Evolutionary conservation across 371 early-diverging fungal genomes (phyloP).

Genomic region (Dinochytrium kinnereticum): DNA sequence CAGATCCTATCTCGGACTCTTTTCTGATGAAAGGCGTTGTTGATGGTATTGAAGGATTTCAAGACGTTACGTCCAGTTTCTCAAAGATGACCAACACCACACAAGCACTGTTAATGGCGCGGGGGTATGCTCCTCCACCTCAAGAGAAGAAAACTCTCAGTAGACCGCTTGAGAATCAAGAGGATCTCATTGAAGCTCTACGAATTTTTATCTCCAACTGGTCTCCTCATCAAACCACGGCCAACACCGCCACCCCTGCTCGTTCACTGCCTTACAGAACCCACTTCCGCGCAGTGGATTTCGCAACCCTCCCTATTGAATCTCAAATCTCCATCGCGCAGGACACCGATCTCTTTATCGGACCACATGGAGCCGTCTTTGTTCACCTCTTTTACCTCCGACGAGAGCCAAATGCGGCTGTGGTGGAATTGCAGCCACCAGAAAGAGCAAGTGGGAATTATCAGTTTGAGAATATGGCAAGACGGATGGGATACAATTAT

Average conservation of each 20-base stretch:
- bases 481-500: constrained; percentile 6
- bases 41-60: neutral
- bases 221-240: neutral
- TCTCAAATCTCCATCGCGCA: constrained; percentile 28
- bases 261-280: too few relatives aligned
- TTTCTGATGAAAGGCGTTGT: neutral
- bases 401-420: neutral
- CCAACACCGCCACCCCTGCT: neutral
- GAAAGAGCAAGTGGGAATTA: constrained; percentile 28
- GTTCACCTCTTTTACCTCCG: constrained; percentile 27
- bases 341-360: constrained; percentile 31
- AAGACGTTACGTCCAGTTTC: too few relatives aligned
- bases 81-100: too few relatives aligned
- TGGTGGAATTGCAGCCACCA: constrained; percentile 38
- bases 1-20: neutral
- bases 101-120: too few relatives aligned
- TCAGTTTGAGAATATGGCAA: constrained; percentile 36
- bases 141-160: too few relatives aligned
- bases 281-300: constrained; percentile 36
- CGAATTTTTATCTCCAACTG: neutral
- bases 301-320: constrained; percentile 26
- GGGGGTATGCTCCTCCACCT: too few relatives aligned
- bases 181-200: too few relatives aligned
- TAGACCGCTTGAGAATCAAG: too few relatives aligned
- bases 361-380: constrained; percentile 34